phyloP scores from a whole-genome alignment of 164 flowering plant species.

The Nymphaea colorata region DNA sequence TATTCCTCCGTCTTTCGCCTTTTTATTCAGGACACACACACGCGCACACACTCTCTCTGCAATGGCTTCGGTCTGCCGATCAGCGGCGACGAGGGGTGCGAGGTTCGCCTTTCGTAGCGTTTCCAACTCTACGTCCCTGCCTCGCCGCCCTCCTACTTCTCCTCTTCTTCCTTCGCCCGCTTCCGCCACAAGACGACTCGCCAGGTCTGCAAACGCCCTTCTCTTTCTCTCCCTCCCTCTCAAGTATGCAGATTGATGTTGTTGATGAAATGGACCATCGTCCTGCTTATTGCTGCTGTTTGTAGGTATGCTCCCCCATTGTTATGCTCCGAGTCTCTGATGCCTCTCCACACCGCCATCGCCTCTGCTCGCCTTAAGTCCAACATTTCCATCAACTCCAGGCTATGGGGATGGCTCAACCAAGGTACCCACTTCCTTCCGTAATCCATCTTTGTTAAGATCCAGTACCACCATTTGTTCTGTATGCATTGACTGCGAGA shows the following conservation, averaged over 20 bases:
- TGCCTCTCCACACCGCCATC: constrained; percentile 64
- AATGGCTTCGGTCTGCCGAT: constrained; percentile 38
- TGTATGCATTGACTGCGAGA: neutral
- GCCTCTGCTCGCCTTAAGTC: constrained; percentile 67
- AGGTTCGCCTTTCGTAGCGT: constrained; percentile 16
- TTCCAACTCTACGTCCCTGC: constrained; percentile 9
- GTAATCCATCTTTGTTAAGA: neutral
- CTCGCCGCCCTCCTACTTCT: constrained; percentile 19
- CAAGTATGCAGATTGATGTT: neutral
- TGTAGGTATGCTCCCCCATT: constrained; percentile 30
- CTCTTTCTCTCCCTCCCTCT: neutral
- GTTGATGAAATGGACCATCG: neutral
- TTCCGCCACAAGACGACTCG: neutral
- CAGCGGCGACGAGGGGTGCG: constrained; percentile 27
- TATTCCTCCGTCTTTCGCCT: too few relatives aligned
- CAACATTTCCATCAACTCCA: constrained; percentile 45
- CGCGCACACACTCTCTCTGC: neutral
- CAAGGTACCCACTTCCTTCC: constrained; percentile 8
- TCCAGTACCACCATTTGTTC: neutral
- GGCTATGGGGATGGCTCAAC: constrained; percentile 69
- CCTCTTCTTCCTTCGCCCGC: neutral
- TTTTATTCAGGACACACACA: too few relatives aligned
- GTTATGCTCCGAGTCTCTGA: constrained; percentile 47
- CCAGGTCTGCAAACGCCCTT: neutral
- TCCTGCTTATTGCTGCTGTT: neutral